Percentiles rank a stretch among this genome's conserved stretches.
These are phyloP conservation scores for Naganishia sp. DNA, from an alignment of 1,284 basidiomycete species.

Conservation along the genomic window DNA sequence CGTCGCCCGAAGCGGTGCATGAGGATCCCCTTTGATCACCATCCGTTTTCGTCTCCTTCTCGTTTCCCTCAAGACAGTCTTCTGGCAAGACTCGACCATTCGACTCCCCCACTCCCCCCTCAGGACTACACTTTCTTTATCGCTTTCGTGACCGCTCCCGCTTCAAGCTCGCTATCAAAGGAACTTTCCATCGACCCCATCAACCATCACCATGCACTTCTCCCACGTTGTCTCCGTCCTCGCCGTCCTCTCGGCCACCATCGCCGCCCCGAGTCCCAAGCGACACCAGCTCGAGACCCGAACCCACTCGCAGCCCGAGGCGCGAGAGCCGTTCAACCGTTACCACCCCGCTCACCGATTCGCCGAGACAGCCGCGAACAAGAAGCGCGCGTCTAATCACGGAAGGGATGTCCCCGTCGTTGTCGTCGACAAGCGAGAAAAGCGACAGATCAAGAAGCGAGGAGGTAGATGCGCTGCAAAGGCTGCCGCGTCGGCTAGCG, in stretches of 20 bases:
- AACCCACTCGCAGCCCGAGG: not conserved
- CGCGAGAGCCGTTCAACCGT: constrained; percentile 22
- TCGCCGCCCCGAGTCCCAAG: constrained; percentile 15
- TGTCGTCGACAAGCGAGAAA: not conserved
- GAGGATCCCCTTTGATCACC: not conserved
- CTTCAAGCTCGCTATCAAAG: not conserved
- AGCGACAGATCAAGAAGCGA: constrained; percentile 16
- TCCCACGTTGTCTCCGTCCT: constrained; percentile 14
- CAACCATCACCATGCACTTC: constrained; percentile 14
- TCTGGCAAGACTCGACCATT: constrained; percentile 21
- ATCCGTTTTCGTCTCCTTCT: not conserved
- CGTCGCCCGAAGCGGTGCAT: not conserved
- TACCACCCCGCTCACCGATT: constrained; percentile 23
- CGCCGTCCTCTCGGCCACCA: constrained; percentile 12
- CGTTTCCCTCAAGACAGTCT: constrained; percentile 15
- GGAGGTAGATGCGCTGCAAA: not conserved
- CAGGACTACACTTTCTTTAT: constrained; percentile 11
- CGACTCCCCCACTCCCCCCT: not conserved
- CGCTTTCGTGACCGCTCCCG: not conserved
- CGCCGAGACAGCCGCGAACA: constrained; percentile 12
- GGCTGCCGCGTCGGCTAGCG: constrained; percentile 4
- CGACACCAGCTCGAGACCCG: constrained; percentile 2
- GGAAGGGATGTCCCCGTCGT: constrained; percentile 1
- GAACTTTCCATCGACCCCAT: not conserved
- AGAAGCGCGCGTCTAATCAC: constrained; percentile 17